A percentile compares a stretch with the other conserved stretches of the same genome.
Evolutionary conservation across 106 monocot genomes (phyloP).

Genomic region (Apostasia shenzhenica): DNA sequence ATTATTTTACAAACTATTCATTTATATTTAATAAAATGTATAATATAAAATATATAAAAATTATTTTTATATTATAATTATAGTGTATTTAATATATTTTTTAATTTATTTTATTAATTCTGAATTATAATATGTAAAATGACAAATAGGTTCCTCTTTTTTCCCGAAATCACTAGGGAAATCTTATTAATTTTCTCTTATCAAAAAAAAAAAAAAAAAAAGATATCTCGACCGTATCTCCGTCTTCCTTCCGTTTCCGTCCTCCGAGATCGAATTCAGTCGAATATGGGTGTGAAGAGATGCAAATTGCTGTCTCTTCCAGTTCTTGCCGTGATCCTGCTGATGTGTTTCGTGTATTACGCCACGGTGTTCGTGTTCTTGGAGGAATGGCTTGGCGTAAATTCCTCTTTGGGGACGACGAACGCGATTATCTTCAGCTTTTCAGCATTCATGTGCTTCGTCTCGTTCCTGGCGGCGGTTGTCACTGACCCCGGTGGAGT

Average conservation of each 20-base stretch:
- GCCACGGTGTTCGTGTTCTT: constrained; percentile 54
- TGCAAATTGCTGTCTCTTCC: constrained; percentile 13
- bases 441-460: constrained; percentile 23
- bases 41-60: too few relatives aligned
- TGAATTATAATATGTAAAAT: too few relatives aligned
- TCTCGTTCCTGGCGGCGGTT: constrained; percentile 35
- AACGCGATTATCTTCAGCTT: constrained; percentile 38
- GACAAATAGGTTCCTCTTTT: too few relatives aligned
- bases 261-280: not conserved
- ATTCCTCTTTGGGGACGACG: constrained; percentile 23
- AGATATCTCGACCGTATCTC: too few relatives aligned
- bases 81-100: too few relatives aligned
- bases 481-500: constrained; percentile 49
- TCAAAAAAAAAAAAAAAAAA: too few relatives aligned
- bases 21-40: too few relatives aligned
- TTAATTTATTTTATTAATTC: too few relatives aligned
- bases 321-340: constrained; percentile 21
- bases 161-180: too few relatives aligned
- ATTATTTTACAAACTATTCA: too few relatives aligned
- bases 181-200: too few relatives aligned
- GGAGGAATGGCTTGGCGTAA: constrained; percentile 43
- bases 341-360: constrained; percentile 45
- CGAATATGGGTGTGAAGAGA: constrained; percentile 28
- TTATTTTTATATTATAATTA: too few relatives aligned
- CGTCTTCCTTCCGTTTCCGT: not conserved